Evolutionary conservation across 352 stramenopile species (phyloP), one percentile per base, ranked within the genome.

Genomic region (Thalassiosira pacifica): DNA sequence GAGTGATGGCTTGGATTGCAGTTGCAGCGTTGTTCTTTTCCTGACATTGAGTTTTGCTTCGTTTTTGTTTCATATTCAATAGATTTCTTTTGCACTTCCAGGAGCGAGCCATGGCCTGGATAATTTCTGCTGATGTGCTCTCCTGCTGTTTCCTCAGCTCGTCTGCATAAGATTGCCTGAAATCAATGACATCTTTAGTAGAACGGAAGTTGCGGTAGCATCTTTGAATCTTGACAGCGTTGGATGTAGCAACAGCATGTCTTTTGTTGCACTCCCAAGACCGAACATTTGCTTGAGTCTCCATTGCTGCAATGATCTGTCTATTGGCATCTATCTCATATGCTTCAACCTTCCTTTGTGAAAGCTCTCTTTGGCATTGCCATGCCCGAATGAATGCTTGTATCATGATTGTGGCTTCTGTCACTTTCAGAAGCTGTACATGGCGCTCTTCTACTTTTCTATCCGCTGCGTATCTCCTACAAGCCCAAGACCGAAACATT

Each of bases 161-260:
- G 24, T 10, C 45, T 22, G 45, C 45, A 57, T 57, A 57, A 19
- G 45, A 57, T 57, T 57, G 45, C 45, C 24, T 19, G 11, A 57
- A n/a, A 22, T 57, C 45, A 57, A 57, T 57, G 11, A 57, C 13
- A n/a, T 2, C 45, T 5, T 24, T 57, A 57, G 13, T 13, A 48
- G 37, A 57, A 19, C 45, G 13, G 45, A 57, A 57, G 4, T n/a
- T 57, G 18, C 45, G 45, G 16, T 57, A 57, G 45, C 13, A 57
- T 57, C 45, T 57, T 57, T 57, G 45, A n/a, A 57, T 57, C 45
- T 57, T 57, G 45, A 57, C 13, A 57, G 45, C 16, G 24, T 57
- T 57, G 13, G 16, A 22, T n/a, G 13, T 57, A 3, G 45, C 16
- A 19, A 24, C 2, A 19, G 45, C 18, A 57, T 24, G 45, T 57